Evolutionary conservation across 768 basidiomycete species (phyloP), one percentile per base, ranked within the genome.

Genomic region (Agrocybe praecox): DNA sequence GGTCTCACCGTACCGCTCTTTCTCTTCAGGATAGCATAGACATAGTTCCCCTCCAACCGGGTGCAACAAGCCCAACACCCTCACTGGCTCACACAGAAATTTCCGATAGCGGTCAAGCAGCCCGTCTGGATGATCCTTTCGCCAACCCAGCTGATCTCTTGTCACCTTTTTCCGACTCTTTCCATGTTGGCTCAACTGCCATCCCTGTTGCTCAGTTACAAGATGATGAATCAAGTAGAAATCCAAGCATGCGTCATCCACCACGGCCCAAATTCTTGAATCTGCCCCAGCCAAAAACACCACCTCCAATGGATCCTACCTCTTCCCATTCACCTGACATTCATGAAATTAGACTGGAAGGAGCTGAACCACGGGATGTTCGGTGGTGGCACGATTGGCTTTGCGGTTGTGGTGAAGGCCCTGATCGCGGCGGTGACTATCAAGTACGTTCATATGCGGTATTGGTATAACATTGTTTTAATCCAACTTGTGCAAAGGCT

Each of bases 321-420:
- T 4, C 78, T 77, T 14, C 72, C 70, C 69, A 76, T 1, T 58
- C 74, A 46, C 57, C 58, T 15, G 47, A 52, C 12, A 42, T 55
- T 49, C 47, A 66, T 43, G 68, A 72, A 17, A 68, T 71, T n/a
- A 62, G 62, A n/a, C 32, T 53, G 12, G 22, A 65, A 15, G 57
- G 66, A 3, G 61, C 56, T 62, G 33, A 56, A 68, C 18, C 56
- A 60, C 5, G 62, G 49, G 32, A 49, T 18, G 60, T 78, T 4
- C 73, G 81, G 58, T 92, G 90, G 90, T 92, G 90, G 90, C 90
- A 90, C 66, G 90, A 92, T 29, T 91, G 90, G 89, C 68, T 92
- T 58, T 92, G 90, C 68, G 90, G 90, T 12, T 90, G 89, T 61
- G 76, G 84, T 17, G 90, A 91, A 66, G 86, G 87, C n/a, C 74